A percentile compares a stretch with the other conserved stretches of the same genome.
Conservation (phyloP, 352 stramenopile genomes). For the Globisporangium uncinulatum region DNA sequence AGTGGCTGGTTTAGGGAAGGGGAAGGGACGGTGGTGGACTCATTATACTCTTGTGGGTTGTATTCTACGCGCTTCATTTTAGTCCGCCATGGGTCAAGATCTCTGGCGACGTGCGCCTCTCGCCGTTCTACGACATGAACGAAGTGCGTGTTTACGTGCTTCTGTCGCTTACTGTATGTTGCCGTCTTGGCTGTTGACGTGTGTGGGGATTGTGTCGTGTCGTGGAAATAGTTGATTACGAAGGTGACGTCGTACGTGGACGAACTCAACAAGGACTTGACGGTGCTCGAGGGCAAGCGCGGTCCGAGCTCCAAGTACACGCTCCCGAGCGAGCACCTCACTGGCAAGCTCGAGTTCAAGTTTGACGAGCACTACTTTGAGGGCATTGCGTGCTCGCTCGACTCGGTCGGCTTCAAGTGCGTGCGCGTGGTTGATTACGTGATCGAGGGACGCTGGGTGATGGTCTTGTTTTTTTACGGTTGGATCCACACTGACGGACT, state of each 20-base stretch:
- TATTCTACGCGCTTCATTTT: too few relatives aligned
- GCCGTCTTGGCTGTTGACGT: background rate
- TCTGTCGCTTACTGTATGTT: constrained; percentile 2
- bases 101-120: constrained; percentile 87
- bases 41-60: too few relatives aligned
- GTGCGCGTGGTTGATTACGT: constrained; percentile 5
- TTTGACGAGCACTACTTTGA: constrained; percentile 81
- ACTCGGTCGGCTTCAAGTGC: constrained; percentile 83
- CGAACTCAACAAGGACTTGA: constrained; percentile 83
- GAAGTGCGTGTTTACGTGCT: constrained; percentile 42
- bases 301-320: constrained; percentile 90
- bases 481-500: constrained; percentile 12
- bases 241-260: constrained; percentile 84
- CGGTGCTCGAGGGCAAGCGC: constrained; percentile 69
- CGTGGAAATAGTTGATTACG: constrained; percentile 35
- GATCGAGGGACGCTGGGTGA: background rate
- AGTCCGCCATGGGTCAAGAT: constrained; percentile 89
- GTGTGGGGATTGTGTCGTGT: constrained; percentile 5
- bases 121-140: constrained; percentile 90
- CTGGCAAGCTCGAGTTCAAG: constrained; percentile 84
- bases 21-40: too few relatives aligned
- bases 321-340: constrained; percentile 69
- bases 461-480: constrained; percentile 3
- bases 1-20: too few relatives aligned
- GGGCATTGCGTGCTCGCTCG: constrained; percentile 90